These are phyloP conservation scores for Porphyridium purpureum DNA, from an alignment of 23 red algal species.

Conservation along the genomic window DNA sequence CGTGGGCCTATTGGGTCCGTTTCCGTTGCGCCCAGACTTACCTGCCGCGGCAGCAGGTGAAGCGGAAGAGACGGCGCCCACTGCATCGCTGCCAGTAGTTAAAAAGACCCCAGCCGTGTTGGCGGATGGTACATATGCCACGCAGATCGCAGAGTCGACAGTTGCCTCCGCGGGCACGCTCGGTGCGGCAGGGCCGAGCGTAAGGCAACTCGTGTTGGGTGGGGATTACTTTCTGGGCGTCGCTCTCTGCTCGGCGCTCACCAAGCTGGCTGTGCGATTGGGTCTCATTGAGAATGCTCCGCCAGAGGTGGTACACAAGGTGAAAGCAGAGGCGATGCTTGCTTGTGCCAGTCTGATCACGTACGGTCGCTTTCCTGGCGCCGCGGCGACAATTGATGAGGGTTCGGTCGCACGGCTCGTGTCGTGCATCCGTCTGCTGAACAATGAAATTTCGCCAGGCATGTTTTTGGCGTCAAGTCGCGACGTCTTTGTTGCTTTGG, in stretches of 20 bases:
- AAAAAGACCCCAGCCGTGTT: constrained; percentile 33
- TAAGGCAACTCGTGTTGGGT: constrained; percentile 43
- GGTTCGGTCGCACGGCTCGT: constrained; percentile 66
- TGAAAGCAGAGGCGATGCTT: constrained; percentile 74
- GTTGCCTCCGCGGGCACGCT: constrained; percentile 3
- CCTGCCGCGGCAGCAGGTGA: too few species aligned
- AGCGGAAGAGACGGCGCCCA: not conserved
- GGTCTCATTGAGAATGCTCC: constrained; percentile 18
- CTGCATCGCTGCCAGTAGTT: constrained; percentile 1
- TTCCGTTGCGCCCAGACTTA: too few species aligned
- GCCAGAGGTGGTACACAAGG: constrained; percentile 15
- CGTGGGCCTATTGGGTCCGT: too few species aligned
- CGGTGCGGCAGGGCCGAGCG: constrained; percentile 7
- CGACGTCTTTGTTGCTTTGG: constrained; percentile 48
- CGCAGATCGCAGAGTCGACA: constrained; percentile 33
- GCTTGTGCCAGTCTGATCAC: constrained; percentile 61
- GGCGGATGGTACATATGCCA: constrained; percentile 91
- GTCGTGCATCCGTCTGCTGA: constrained; percentile 46
- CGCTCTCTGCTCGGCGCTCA: constrained; percentile 64
- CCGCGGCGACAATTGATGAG: constrained; percentile 44
- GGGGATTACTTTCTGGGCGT: constrained; percentile 78
- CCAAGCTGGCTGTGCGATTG: constrained; percentile 70
- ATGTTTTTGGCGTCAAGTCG: constrained; percentile 51
- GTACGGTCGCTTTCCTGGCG: constrained; percentile 20
- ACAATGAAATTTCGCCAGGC: constrained; percentile 1